phyloP scores from a whole-genome alignment of 2,329 filamentous ascomycete genomes.

The Exophiala sideris region DNA sequence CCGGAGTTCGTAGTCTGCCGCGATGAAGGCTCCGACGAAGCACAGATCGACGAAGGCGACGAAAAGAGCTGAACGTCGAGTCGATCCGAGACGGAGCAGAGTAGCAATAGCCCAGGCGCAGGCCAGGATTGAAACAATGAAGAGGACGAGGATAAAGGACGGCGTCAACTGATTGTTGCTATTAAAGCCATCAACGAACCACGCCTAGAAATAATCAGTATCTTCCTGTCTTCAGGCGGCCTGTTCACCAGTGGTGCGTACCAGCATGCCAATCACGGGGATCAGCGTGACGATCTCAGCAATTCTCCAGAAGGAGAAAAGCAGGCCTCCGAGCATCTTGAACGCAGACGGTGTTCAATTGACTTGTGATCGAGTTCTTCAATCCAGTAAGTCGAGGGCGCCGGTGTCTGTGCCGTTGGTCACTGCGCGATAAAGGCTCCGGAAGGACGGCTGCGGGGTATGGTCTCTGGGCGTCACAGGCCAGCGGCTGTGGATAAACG shows the following conservation, averaged over 20 bases:
- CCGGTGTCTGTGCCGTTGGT: too few relatives aligned
- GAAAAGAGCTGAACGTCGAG: constrained; percentile 57
- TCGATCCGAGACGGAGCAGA: constrained; percentile 57
- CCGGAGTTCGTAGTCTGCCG: constrained; percentile 57
- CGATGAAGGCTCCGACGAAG: constrained; percentile 63
- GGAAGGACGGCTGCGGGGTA: too few relatives aligned
- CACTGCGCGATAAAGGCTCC: too few relatives aligned
- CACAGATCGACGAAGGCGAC: constrained; percentile 60
- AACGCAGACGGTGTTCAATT: background rate
- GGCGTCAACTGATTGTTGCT: constrained; percentile 58
- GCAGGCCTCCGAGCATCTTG: constrained; percentile 52
- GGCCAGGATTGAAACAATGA: constrained; percentile 62
- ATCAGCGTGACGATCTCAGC: constrained; percentile 61
- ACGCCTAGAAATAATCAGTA: constrained; percentile 41
- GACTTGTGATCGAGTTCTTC: background rate
- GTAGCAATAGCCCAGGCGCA: constrained; percentile 61
- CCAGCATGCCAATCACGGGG: constrained; percentile 61
- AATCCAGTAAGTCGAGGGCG: too few relatives aligned
- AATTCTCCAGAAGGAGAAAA: constrained; percentile 61
- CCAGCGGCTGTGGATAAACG: too few relatives aligned
- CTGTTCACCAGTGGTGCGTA: constrained; percentile 29
- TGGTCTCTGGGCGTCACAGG: too few relatives aligned
- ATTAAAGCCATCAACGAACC: constrained; percentile 60
- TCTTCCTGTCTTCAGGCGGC: background rate
- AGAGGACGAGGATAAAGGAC: constrained; percentile 59